These are phyloP conservation scores for Whalleya microplaca DNA, from an alignment of 2,329 filamentous ascomycete genomes.

Conservation along the genomic window DNA sequence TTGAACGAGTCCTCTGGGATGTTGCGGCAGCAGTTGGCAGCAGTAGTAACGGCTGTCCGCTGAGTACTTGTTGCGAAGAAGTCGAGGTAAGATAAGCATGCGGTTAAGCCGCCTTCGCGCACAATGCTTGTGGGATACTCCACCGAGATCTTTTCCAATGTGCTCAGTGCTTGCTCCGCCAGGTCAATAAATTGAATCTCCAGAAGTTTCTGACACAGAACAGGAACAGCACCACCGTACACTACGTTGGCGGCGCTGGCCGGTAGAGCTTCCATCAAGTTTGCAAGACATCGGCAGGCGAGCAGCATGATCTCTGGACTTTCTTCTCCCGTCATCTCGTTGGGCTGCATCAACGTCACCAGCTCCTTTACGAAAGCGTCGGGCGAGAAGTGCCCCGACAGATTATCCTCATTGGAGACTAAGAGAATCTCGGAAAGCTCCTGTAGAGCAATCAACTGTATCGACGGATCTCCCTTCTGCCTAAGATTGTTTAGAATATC, in stretches of 20 bases:
- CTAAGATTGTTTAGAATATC: slow-evolving; percentile 77
- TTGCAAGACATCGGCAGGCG: slow-evolving; percentile 92
- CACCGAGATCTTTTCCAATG: slow-evolving; percentile 93
- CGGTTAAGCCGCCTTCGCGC: slow-evolving; percentile 89
- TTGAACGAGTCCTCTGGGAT: slow-evolving; percentile 92
- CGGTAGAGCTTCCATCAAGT: slow-evolving; percentile 95
- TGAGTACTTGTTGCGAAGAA: slow-evolving; percentile 98
- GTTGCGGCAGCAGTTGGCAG: slow-evolving; percentile 97
- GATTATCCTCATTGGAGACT: slow-evolving; percentile 94
- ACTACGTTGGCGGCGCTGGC: slow-evolving; percentile 94
- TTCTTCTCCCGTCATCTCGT: slow-evolving; percentile 79
- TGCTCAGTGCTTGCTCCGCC: slow-evolving; percentile 95
- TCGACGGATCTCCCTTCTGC: slow-evolving; percentile 80
- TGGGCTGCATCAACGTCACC: slow-evolving; percentile 87
- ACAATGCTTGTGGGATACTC: slow-evolving; percentile 96
- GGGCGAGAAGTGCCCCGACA: slow-evolving; percentile 92
- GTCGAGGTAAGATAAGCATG: slow-evolving; percentile 94
- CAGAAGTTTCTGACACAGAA: slow-evolving; percentile 91
- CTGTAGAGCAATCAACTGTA: slow-evolving; percentile 90
- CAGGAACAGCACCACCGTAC: slow-evolving; percentile 93
- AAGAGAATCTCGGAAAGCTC: slow-evolving; percentile 92
- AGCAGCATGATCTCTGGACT: slow-evolving; percentile 97
- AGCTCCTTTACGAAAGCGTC: slow-evolving; percentile 96
- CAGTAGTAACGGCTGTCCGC: slow-evolving; percentile 93
- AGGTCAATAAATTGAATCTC: slow-evolving; percentile 98